Conservation (phyloP, 495 filamentous ascomycete species). For the Lasiosphaeria hispida region DNA sequence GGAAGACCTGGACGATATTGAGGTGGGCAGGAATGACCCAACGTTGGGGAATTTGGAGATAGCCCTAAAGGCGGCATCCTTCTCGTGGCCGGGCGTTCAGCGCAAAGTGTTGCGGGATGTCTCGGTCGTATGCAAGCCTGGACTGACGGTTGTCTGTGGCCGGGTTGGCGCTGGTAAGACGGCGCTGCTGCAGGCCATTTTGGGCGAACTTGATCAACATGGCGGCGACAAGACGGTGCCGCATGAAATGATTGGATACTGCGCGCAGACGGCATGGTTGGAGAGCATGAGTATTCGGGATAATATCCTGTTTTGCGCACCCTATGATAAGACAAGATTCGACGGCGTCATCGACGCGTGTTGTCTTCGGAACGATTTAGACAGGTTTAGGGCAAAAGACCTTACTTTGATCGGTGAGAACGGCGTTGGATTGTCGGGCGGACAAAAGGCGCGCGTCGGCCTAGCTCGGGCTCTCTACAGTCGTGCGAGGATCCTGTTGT, state of each 20-base stretch:
- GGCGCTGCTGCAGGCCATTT: conserved; percentile 70
- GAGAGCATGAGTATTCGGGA: conserved; percentile 88
- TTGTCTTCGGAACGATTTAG: conserved; percentile 86
- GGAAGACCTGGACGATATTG: conserved; percentile 41
- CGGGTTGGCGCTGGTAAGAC: conserved; percentile 81
- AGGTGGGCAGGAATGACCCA: conserved; percentile 8
- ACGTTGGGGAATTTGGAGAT: conserved; percentile 36
- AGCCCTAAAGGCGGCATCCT: conserved; percentile 60
- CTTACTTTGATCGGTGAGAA: conserved; percentile 93
- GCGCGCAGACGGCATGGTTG: conserved; percentile 83
- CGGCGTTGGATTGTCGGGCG: conserved; percentile 92
- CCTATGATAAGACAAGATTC: conserved; percentile 77
- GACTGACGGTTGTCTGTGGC: conserved; percentile 63
- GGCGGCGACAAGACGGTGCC: conserved; percentile 58
- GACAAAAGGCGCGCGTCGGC: conserved; percentile 90
- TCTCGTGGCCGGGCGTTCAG: conserved; percentile 69
- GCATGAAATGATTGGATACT: conserved; percentile 73
- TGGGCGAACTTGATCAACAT: conserved; percentile 73
- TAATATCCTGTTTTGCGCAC: conserved; percentile 76
- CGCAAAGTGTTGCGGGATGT: conserved; percentile 63
- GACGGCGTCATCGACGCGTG: conserved; percentile 86
- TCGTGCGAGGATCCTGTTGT: conserved; percentile 80
- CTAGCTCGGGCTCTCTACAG: conserved; percentile 93
- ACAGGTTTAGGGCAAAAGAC: conserved; percentile 86
- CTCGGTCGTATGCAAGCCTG: conserved; percentile 56